A percentile compares a stretch with the other conserved stretches of the same genome.
Evolutionary conservation across 352 stramenopile species (phyloP).

Genomic region (Aphanomyces stellatus): DNA sequence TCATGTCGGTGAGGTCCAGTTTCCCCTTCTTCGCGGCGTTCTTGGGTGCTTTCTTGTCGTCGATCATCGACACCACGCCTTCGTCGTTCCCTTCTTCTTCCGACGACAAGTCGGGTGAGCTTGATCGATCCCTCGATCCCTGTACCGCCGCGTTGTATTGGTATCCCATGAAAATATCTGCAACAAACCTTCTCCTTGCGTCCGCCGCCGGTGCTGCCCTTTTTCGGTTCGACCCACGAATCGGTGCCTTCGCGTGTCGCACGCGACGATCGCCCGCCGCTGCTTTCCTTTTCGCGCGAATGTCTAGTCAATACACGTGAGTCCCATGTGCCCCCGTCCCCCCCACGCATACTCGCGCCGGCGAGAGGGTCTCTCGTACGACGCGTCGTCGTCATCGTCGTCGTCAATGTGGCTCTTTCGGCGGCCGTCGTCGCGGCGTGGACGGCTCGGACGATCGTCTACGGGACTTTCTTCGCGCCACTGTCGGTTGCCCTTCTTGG

Average conservation of each 20-base stretch:
- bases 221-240: conserved; percentile 14
- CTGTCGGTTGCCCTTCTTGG: conserved; percentile 17
- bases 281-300: conserved; percentile 30
- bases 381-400: conserved; percentile 47
- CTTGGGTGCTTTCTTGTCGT: conserved; percentile 30
- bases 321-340: no score
- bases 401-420: conserved; percentile 29
- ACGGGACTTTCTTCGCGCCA: conserved; percentile 19
- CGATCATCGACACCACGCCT: conserved; percentile 50
- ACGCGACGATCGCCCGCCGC: conserved; percentile 15
- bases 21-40: conserved; percentile 50
- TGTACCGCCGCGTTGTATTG: neutral
- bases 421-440: conserved; percentile 12
- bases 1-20: conserved; percentile 78
- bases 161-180: neutral
- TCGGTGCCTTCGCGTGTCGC: conserved; percentile 6
- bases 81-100: conserved; percentile 55
- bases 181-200: neutral
- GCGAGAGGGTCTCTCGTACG: conserved; percentile 30
- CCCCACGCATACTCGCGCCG: conserved; percentile 35
- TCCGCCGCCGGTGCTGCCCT: neutral
- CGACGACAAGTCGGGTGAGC: conserved; percentile 50
- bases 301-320: neutral
- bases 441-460: conserved; percentile 17
- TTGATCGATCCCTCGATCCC: conserved; percentile 26